Evolutionary conservation across 2,329 filamentous ascomycete species (phyloP).

Genomic region (Microdochium bolleyi): DNA sequence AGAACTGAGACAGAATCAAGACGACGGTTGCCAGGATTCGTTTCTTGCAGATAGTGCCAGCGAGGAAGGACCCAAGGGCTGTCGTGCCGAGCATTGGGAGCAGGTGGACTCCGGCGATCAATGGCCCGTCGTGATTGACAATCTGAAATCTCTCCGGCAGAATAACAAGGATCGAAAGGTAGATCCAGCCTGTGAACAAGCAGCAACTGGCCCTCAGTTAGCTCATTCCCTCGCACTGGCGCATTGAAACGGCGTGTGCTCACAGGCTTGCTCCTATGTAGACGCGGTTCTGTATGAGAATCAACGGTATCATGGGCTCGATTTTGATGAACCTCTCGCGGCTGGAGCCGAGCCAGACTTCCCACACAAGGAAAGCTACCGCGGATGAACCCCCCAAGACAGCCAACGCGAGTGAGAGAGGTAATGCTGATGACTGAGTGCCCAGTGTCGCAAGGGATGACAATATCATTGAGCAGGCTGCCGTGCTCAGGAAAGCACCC

Average conservation of each 20-base stretch:
- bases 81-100: conserved; percentile 50
- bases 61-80: conserved; percentile 47
- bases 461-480: conserved; percentile 44
- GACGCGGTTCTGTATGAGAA: conserved; percentile 36
- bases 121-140: conserved; percentile 41
- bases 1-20: conserved; percentile 36
- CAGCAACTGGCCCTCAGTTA: conserved; percentile 34
- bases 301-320: conserved; percentile 47
- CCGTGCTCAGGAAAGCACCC: conserved; percentile 40
- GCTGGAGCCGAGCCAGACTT: conserved; percentile 29
- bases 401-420: conserved; percentile 35
- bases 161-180: conserved; percentile 48
- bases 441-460: conserved; percentile 50
- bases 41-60: conserved; percentile 43
- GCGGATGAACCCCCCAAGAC: conserved; percentile 26
- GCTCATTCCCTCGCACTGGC: not conserved
- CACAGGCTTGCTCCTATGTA: conserved; percentile 44
- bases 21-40: conserved; percentile 46
- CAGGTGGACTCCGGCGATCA: conserved; percentile 48
- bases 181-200: conserved; percentile 47
- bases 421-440: conserved; percentile 31
- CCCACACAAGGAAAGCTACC: conserved; percentile 42
- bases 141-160: conserved; percentile 55
- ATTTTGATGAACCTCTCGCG: conserved; percentile 26
- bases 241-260: conserved; percentile 9